Conservation (phyloP, 768 basidiomycete genomes). For the Boletus eberwhitei region DNA sequence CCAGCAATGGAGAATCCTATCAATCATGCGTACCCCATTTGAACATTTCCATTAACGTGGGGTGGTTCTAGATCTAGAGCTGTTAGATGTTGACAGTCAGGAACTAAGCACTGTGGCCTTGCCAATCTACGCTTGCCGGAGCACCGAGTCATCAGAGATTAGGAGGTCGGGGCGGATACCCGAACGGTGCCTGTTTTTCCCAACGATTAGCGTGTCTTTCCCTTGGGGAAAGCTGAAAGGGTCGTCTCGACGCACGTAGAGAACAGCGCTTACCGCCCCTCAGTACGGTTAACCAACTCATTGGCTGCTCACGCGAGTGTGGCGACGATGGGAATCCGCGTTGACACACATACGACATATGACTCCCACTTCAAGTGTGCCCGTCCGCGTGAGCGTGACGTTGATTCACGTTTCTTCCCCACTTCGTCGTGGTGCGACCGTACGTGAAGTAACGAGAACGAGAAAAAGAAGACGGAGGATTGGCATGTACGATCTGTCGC, state of each 20-base stretch:
- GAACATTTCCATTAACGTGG: not conserved
- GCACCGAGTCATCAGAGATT: not conserved
- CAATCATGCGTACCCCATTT: not conserved
- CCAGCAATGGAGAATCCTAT: not conserved
- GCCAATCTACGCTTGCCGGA: not conserved
- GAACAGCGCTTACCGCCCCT: no score
- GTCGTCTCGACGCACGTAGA: not conserved
- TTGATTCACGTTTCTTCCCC: not conserved
- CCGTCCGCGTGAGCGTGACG: not conserved
- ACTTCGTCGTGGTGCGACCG: not conserved
- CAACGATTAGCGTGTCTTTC: not conserved
- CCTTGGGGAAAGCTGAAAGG: not conserved
- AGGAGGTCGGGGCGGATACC: not conserved
- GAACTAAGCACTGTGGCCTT: no score
- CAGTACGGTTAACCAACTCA: not conserved
- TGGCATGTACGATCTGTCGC: not conserved
- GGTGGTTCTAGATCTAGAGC: not conserved
- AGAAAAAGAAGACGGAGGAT: not conserved
- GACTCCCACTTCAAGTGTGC: not conserved
- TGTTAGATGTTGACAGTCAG: not conserved
- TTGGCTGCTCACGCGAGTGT: not conserved
- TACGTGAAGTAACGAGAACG: not conserved
- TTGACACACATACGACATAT: not conserved
- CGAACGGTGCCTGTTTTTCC: not conserved
- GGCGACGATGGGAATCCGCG: no score